phyloP scores from a whole-genome alignment of 768 basidiomycete species.

The Russula compacta region DNA sequence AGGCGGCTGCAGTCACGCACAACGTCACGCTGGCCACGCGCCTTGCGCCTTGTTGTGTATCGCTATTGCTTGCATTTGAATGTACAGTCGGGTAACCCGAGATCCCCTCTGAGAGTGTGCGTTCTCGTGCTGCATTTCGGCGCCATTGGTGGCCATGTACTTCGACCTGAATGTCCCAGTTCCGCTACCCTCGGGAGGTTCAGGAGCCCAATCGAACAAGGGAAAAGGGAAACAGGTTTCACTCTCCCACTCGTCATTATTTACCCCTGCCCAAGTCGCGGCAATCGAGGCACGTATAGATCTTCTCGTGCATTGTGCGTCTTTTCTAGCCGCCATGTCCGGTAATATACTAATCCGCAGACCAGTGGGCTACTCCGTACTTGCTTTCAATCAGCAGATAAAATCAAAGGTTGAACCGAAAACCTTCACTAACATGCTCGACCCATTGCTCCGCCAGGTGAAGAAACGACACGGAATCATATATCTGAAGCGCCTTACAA shows the following conservation, averaged over 20 bases:
- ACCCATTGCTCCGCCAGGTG: slow-evolving; percentile 49
- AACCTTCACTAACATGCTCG: slow-evolving; percentile 55
- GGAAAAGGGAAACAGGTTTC: slow-evolving; percentile 47
- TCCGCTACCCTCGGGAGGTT: slow-evolving; percentile 24
- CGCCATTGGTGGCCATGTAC: slow-evolving; percentile 34
- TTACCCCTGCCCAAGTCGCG: slow-evolving; percentile 47
- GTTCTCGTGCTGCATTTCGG: no score
- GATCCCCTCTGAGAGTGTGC: no score
- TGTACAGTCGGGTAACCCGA: no score
- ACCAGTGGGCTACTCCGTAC: slow-evolving; percentile 78
- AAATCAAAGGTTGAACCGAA: slow-evolving; percentile 65
- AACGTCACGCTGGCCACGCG: no score
- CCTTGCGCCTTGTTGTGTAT: no score
- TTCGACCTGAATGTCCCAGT: slow-evolving; percentile 63
- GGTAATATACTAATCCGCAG: slow-evolving; percentile 13
- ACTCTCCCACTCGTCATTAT: slow-evolving; percentile 25
- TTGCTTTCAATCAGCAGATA: slow-evolving; percentile 69
- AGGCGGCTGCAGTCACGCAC: no score
- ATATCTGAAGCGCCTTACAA: slow-evolving; percentile 68
- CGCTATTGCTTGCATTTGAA: no score
- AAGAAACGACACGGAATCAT: slow-evolving; percentile 50
- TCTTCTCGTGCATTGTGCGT: slow-evolving; percentile 63
- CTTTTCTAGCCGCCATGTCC: background rate
- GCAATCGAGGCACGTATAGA: slow-evolving; percentile 58
- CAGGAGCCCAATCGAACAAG: slow-evolving; percentile 39